Evolutionary conservation across 768 basidiomycete species (phyloP), one percentile per base, ranked within the genome.

Genomic region (Tricholomella constricta): DNA sequence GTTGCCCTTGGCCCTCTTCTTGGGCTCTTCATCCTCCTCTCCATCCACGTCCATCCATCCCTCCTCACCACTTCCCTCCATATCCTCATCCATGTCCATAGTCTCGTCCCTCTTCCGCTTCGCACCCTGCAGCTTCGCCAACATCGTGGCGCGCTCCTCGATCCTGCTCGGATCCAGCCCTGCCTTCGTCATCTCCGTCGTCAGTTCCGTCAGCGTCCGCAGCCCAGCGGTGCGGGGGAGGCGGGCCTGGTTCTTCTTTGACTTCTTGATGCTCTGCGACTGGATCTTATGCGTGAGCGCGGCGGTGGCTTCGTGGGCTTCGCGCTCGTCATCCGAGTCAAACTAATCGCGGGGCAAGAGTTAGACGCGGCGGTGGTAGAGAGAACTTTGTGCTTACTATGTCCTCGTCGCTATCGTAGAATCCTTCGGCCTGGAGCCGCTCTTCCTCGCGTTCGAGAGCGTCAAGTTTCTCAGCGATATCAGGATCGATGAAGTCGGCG

Each of bases 391-490:
- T 22, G 69, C 82, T 53, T 65, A 92, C 92, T 66, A 92, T 88
- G 48, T 95, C 89, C 52, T 88, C 89, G 32, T 94, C 96, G 48
- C 78, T 83, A 31, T 93, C 91, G 69, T 98, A 99, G 78, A 91
- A 98, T 3, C 97, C 97, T 69, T 98, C 93, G 0, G 86, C 88
- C 68, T 93, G 79, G n/a, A 99, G 81, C 60, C 82, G 84, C 70
- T 96, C 96, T 70, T 99, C 97, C 68, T 98, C 97, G 15, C 91
- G 84, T 72, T 99, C 96, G 52, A 99, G 84, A 11, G 94, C 96
- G 65, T 98, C 96, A 42, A 99, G 86, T 72, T 94, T 96, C 72
- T 95, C 95, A 17, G 85, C 86, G 55, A 99, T 98, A 65, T 99
- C 97, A 19, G 94, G 89, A 70, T 98, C 96, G 69, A 98, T 91